Base-by-base conservation (phyloP, 2,329 filamentous ascomycete species). In the Verticillium longisporum region DNA sequence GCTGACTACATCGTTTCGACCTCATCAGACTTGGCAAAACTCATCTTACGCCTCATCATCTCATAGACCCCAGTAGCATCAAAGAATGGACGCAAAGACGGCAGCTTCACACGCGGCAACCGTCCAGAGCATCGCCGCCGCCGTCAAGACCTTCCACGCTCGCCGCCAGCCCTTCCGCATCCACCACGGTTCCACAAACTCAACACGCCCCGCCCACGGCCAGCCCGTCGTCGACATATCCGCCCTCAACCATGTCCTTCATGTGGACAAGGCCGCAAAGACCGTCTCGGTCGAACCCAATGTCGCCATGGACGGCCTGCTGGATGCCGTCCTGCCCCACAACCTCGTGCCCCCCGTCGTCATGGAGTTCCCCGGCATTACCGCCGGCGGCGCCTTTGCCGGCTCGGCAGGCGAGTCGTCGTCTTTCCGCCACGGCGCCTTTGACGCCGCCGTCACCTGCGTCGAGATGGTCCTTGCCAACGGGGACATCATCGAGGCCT, bases 171-270 rank as follows among this genome's bases (percentile, higher is more conserved):
- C 87, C 2, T 92, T 90, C 73, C 82, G 88, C n/a, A 87, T 92
- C 69, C 89, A 86, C 67, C 89, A 92, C 74, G 90, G 90, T 63
- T 86, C 88, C 0, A 92, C 89, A 32, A 92, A 91, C 75, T 90
- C 86, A 73, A 92, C 90, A 41, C 86, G 90, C 7, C 80, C 81
- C 32, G 79, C 80, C 7, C 74, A 77, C 21, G 70, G 72, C 13
- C 78, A 80, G 69, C 83, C 83, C 67, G 83, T 85, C 10, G 78
- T 93, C 60, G 88, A 91, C 71, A 91, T 88, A 41, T 88, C 86
- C 72, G 69, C 71, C 4, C 80, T 93, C 10, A 80, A 78, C 65
- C 80, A 83, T 71, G 83, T 93, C 15, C 75, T 93, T 10, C 73
- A 77, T 9, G 75, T 93, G 56, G 82, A 91, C 68, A 71, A 67